Conservation (phyloP, 2,329 filamentous ascomycete species). For the Colletotrichum magnum region DNA sequence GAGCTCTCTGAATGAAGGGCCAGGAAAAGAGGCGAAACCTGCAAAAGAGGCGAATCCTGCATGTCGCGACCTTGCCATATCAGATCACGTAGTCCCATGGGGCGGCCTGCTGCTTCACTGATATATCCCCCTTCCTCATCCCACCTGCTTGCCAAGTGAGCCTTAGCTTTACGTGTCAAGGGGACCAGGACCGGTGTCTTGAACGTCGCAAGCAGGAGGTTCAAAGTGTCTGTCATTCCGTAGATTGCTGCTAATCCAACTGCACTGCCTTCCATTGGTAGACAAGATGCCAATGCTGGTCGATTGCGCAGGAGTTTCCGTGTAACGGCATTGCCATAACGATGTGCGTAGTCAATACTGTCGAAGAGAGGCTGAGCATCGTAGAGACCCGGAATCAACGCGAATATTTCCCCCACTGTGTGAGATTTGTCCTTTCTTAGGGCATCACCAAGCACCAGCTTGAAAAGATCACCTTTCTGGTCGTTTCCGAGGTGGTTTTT, state of each 20-base stretch:
- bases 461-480: neutral
- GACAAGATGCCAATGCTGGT: too few relatives aligned
- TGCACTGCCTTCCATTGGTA: neutral
- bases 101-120: too few relatives aligned
- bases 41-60: neutral
- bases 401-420: neutral
- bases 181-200: neutral
- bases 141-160: neutral
- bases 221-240: neutral
- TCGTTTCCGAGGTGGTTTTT: too few relatives aligned
- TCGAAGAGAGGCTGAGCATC: neutral
- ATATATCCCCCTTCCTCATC: too few relatives aligned
- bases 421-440: neutral
- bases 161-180: neutral
- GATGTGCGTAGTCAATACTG: neutral
- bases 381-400: neutral
- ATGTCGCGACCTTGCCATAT: too few relatives aligned
- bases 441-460: neutral
- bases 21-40: neutral
- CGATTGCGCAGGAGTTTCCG: neutral
- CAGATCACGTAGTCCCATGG: too few relatives aligned
- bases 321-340: fast-evolving
- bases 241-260: neutral
- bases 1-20: neutral
- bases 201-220: neutral